A percentile compares a stretch with the other conserved stretches of the same genome.
Evolutionary conservation across 192 early-diverging fungal species (phyloP).

Genomic region (Coemansia sp.): DNA sequence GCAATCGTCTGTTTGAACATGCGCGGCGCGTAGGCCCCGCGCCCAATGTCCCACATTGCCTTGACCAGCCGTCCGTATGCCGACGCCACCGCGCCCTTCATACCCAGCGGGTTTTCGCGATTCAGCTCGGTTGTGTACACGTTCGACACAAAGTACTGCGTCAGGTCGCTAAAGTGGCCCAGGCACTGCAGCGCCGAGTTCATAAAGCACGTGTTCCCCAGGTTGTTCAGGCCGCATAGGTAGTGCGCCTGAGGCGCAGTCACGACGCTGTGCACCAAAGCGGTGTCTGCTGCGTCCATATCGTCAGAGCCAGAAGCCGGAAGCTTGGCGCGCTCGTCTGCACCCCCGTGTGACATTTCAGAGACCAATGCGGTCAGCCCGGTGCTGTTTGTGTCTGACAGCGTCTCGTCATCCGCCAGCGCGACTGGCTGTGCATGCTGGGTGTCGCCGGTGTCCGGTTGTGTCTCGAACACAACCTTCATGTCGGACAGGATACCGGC

Average conservation of each 20-base stretch:
- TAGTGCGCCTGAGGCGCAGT: constrained; percentile 31
- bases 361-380: not conserved
- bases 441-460: not conserved
- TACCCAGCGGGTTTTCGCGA: constrained; percentile 67
- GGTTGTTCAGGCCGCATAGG: constrained; percentile 67
- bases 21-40: constrained; percentile 62
- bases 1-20: constrained; percentile 67
- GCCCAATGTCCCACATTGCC: constrained; percentile 58
- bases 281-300: not conserved
- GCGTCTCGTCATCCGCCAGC: not conserved
- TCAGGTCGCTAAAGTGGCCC: constrained; percentile 65
- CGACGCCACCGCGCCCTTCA: constrained; percentile 67
- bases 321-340: not conserved
- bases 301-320: not conserved
- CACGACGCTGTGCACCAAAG: not conserved
- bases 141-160: constrained; percentile 58
- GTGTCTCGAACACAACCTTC: constrained; percentile 13
- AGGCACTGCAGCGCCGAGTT: constrained; percentile 89
- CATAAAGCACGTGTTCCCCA: constrained; percentile 95
- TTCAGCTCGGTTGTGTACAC: constrained; percentile 63
- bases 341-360: not conserved
- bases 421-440: not conserved
- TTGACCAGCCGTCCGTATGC: constrained; percentile 64
- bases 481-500: constrained; percentile 20
- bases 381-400: not conserved